Percentiles rank a stretch among this genome's conserved stretches.
Conservation (phyloP, 768 basidiomycete species). For the Obba rivulosa region DNA sequence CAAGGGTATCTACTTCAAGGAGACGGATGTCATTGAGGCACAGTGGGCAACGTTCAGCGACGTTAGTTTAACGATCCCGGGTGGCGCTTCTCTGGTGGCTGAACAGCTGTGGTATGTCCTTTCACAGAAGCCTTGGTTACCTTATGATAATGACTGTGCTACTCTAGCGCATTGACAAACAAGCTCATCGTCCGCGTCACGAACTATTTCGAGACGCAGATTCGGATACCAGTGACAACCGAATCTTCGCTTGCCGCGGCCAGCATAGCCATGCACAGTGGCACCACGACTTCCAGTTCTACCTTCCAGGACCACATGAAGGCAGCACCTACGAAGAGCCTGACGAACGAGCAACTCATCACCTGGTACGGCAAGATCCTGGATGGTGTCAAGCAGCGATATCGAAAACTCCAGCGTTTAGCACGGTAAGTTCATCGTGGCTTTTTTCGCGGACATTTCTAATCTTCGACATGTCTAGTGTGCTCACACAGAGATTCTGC, state of each 20-base stretch:
- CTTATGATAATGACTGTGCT: not conserved
- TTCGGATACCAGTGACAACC: slow-evolving; percentile 60
- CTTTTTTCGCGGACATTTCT: not conserved
- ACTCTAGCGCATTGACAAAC: slow-evolving; percentile 77
- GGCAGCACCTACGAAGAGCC: slow-evolving; percentile 35
- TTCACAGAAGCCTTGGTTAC: not conserved
- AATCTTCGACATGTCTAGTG: slow-evolving; percentile 31
- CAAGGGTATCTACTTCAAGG: slow-evolving; percentile 93
- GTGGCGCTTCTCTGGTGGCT: slow-evolving; percentile 87
- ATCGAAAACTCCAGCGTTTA: slow-evolving; percentile 92
- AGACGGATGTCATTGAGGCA: slow-evolving; percentile 95
- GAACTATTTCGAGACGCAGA: slow-evolving; percentile 93
- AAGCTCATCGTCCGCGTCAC: slow-evolving; percentile 89
- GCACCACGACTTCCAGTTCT: slow-evolving; percentile 15
- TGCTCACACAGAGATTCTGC: slow-evolving; percentile 80
- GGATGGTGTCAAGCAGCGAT: slow-evolving; percentile 86
- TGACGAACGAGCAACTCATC: slow-evolving; percentile 80
- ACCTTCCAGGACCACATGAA: slow-evolving; percentile 30
- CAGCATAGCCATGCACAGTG: not conserved
- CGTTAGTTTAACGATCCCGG: slow-evolving; percentile 81
- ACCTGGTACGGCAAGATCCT: slow-evolving; percentile 91
- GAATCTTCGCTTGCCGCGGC: slow-evolving; percentile 13
- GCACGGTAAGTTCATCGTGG: slow-evolving; percentile 52
- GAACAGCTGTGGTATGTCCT: slow-evolving; percentile 85
- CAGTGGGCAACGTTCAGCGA: slow-evolving; percentile 95